A percentile compares a stretch with the other conserved stretches of the same genome.
These are phyloP conservation scores for Adansonia gregorii DNA, from an alignment of 441 rosid species.

Conservation along the genomic window DNA sequence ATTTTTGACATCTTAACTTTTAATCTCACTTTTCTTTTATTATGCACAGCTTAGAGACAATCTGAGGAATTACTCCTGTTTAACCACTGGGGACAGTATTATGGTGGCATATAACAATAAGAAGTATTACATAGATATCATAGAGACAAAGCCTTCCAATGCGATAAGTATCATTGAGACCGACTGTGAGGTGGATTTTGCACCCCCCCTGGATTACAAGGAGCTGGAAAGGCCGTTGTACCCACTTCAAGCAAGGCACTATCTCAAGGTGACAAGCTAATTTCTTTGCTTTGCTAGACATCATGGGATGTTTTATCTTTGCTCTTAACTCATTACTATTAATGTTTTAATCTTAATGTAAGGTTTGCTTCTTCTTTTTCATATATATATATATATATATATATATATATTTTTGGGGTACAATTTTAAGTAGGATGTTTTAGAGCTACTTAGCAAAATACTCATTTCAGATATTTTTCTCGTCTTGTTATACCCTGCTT, in stretches of 20 bases:
- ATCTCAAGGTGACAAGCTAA: constrained; percentile 57
- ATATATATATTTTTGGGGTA: too few relatives aligned
- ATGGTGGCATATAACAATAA: constrained; percentile 42
- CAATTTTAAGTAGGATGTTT: not conserved
- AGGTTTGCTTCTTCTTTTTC: not conserved
- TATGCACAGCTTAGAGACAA: constrained; percentile 79
- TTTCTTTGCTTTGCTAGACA: not conserved
- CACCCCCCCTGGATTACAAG: constrained; percentile 94
- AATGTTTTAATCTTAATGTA: not conserved
- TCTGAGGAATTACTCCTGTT: constrained; percentile 90
- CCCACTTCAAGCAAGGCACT: constrained; percentile 50
- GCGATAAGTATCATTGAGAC: constrained; percentile 96
- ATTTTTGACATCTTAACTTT: constrained; percentile 3
- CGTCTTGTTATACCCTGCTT: not conserved
- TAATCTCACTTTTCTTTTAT: constrained; percentile 19
- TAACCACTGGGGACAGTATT: constrained; percentile 92
- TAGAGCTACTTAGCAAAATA: not conserved
- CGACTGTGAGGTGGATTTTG: constrained; percentile 99
- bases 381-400: too few relatives aligned
- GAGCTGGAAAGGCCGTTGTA: constrained; percentile 73
- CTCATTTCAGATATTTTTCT: not conserved
- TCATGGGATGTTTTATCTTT: not conserved
- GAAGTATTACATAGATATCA: constrained; percentile 36
- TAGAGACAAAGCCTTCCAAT: constrained; percentile 87
- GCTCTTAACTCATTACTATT: not conserved